Conservation (phyloP, 2,329 filamentous ascomycete species). For the Penicillium sp. region DNA sequence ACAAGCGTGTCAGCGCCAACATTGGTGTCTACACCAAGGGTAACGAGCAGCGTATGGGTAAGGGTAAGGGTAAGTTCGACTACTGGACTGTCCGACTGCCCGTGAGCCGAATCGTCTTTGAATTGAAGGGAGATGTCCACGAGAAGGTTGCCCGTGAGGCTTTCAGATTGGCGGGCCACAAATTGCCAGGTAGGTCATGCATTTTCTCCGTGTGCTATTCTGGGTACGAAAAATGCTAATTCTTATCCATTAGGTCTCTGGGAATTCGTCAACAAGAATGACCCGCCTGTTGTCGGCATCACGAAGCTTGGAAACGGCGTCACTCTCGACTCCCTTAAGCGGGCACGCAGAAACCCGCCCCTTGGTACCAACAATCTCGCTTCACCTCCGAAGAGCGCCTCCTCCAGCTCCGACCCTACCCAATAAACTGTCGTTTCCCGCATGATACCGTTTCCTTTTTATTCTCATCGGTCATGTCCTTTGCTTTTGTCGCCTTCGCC, state of each 20-base stretch:
- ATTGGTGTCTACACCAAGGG: constrained; percentile 92
- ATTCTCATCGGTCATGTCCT: constrained; percentile 6
- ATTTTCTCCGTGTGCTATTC: not conserved
- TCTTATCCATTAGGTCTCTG: constrained; percentile 45
- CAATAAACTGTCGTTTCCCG: constrained; percentile 23
- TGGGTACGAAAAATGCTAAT: constrained; percentile 14
- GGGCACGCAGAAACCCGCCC: constrained; percentile 61
- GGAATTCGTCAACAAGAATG: constrained; percentile 89
- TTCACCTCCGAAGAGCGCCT: constrained; percentile 26
- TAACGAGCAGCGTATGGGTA: constrained; percentile 98
- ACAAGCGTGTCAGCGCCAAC: constrained; percentile 83
- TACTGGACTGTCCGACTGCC: constrained; percentile 87
- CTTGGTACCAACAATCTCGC: constrained; percentile 26
- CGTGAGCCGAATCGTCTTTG: constrained; percentile 84
- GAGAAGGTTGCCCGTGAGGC: constrained; percentile 91
- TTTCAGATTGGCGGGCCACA: constrained; percentile 86
- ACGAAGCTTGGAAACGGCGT: constrained; percentile 77
- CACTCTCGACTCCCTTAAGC: constrained; percentile 73
- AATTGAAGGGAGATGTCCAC: constrained; percentile 83
- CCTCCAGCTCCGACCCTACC: constrained; percentile 30
- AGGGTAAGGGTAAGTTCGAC: constrained; percentile 95
- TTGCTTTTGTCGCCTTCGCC: constrained; percentile 10
- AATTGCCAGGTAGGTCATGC: constrained; percentile 66
- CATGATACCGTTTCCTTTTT: constrained; percentile 10
- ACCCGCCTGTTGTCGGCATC: constrained; percentile 79